These are phyloP conservation scores for Chaetomium olivaceum DNA, from an alignment of 2,329 filamentous ascomycete genomes.

Conservation along the genomic window DNA sequence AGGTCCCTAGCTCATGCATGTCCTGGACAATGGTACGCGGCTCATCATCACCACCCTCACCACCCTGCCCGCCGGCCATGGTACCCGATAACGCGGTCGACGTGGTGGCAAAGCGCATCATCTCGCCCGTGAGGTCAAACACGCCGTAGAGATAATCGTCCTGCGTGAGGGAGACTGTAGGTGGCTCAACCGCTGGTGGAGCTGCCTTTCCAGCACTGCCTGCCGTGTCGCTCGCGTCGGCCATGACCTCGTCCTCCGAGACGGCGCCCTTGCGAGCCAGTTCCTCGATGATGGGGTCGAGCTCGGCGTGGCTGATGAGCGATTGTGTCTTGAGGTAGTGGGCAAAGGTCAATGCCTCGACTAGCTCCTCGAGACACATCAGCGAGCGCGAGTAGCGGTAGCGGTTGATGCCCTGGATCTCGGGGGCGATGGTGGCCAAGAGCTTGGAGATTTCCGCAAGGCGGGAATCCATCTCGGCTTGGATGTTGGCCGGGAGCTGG, in stretches of 20 bases:
- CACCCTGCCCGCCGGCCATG: slow-evolving; percentile 41
- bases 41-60: slow-evolving; percentile 31
- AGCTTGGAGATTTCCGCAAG: slow-evolving; percentile 69
- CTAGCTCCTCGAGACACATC: slow-evolving; percentile 87
- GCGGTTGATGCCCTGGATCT: slow-evolving; percentile 76
- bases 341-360: slow-evolving; percentile 86
- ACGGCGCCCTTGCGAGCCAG: slow-evolving; percentile 37
- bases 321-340: slow-evolving; percentile 80
- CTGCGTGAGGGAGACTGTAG: slow-evolving; percentile 63
- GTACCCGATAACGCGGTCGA: slow-evolving; percentile 73
- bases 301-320: slow-evolving; percentile 68
- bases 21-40: slow-evolving; percentile 71
- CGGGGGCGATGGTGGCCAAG: slow-evolving; percentile 66
- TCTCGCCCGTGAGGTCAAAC: slow-evolving; percentile 91
- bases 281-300: slow-evolving; percentile 49
- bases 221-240: slow-evolving; percentile 32
- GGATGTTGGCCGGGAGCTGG: slow-evolving; percentile 66
- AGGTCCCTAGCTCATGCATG: slow-evolving; percentile 73
- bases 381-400: slow-evolving; percentile 80
- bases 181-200: neutral
- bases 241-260: slow-evolving; percentile 30
- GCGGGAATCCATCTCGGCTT: slow-evolving; percentile 68
- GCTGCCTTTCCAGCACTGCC: slow-evolving; percentile 39
- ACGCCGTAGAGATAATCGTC: slow-evolving; percentile 89
- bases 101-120: slow-evolving; percentile 96